Evolutionary conservation across 1,139 yeast genomes (phyloP).

Genomic region (Yamadazyma atlantica): DNA sequence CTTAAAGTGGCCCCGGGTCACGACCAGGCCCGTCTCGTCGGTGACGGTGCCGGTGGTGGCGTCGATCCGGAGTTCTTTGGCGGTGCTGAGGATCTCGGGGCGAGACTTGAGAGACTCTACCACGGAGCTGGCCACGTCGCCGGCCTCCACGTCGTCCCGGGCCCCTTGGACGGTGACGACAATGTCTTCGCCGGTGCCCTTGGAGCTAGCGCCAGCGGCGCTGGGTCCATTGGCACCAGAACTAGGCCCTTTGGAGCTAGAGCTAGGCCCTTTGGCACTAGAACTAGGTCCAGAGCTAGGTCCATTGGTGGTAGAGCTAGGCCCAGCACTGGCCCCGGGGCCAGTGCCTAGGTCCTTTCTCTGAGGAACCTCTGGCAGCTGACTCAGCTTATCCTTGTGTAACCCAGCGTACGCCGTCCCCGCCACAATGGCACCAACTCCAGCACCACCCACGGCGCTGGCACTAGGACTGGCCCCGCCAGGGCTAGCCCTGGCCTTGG

Average conservation of each 20-base stretch:
- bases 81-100: constrained; percentile 24
- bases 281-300: too few species aligned
- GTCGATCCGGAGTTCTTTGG: constrained; percentile 31
- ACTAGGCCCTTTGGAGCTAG: not conserved
- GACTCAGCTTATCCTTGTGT: constrained; percentile 1
- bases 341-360: too few species aligned
- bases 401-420: constrained; percentile 16
- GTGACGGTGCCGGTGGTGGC: constrained; percentile 31
- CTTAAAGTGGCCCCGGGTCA: not conserved
- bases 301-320: not conserved
- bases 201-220: constrained; percentile 2
- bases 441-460: constrained; percentile 9
- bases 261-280: not conserved
- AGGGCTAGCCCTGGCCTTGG: constrained; percentile 4
- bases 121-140: constrained; percentile 29
- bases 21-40: constrained; percentile 26
- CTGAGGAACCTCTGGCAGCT: too few species aligned
- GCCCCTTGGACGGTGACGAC: constrained; percentile 27
- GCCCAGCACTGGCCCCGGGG: too few species aligned
- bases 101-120: constrained; percentile 26
- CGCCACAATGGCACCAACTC: constrained; percentile 11
- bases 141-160: constrained; percentile 26
- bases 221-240: constrained; percentile 6
- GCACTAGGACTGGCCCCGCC: too few species aligned
- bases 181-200: constrained; percentile 8